These are phyloP conservation scores for Phialemoniopsis sp. DNA, from an alignment of 2,329 filamentous ascomycete genomes.

Conservation along the genomic window DNA sequence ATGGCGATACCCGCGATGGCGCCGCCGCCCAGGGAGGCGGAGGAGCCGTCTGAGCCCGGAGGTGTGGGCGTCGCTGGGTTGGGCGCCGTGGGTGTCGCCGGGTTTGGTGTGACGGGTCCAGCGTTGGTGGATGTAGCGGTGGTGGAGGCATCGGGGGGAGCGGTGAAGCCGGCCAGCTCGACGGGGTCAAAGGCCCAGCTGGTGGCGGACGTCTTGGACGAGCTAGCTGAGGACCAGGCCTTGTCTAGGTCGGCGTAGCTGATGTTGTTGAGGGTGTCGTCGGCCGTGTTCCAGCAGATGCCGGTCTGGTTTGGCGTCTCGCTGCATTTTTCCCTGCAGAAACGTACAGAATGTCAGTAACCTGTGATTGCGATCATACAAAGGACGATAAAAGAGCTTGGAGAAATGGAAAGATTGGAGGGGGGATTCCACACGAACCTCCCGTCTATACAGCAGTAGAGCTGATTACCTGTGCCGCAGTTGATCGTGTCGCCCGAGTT, in stretches of 20 bases:
- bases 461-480: slow-evolving; percentile 7
- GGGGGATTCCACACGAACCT: not conserved
- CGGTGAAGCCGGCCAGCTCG: slow-evolving; percentile 6
- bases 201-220: slow-evolving; percentile 7
- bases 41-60: not conserved
- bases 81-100: not conserved
- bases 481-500: slow-evolving; percentile 10
- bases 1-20: slow-evolving; percentile 6
- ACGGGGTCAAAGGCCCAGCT: slow-evolving; percentile 8
- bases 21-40: slow-evolving; percentile 1
- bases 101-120: too few species aligned
- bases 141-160: not conserved
- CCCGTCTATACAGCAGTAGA: slow-evolving; percentile 11
- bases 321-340: slow-evolving; percentile 8
- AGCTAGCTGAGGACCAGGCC: slow-evolving; percentile 10
- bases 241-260: slow-evolving; percentile 5
- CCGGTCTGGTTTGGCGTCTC: slow-evolving; percentile 8
- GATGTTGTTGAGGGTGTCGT: slow-evolving; percentile 12
- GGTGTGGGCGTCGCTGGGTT: not conserved
- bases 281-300: slow-evolving; percentile 11
- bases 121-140: not conserved
- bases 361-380: too few species aligned
- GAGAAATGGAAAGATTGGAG: not conserved
- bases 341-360: not conserved
- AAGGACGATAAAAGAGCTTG: not conserved